Base-by-base conservation (phyloP, 441 rosid species). In the Erodium chrysanthum region DNA sequence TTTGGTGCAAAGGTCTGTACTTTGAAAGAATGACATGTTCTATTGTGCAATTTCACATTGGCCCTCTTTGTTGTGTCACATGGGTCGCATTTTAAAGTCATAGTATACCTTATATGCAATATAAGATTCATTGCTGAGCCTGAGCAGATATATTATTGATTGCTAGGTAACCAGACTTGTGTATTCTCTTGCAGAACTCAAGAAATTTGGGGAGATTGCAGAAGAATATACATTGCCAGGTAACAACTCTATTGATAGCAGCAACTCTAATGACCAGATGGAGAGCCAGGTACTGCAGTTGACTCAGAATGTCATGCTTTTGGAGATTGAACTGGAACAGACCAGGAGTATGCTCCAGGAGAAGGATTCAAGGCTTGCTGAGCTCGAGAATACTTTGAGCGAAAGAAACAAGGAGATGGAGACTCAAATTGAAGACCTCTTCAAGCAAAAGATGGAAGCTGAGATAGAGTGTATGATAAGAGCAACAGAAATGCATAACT, bases 371-470 rank as follows among this genome's bases (percentile, higher is more conserved):
- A 80, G 76, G 65, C 73, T 87, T 74, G 77, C 79, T 31, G 85
- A 85, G 69, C 86, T 90, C 27, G 86, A 87, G 71, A 77, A 78
- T 25, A 67, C 73, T 44, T 52, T 77, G 73, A 77, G 65, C 42
- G 80, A 79, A 64, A 74, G 40, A 69, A 67, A 70, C 65, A 35
- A 71, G 69, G 86, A 80, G 77, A 74, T 79, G 67, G 94, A 83
- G 78, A 64, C 67, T 0, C 83, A 82, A 64, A 66, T 87, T 7
- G 97, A 89, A 73, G 79, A 76, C 54, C 78, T 86, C 27, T 88
- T 87, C 79, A 79, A 65, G 84, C 88, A 84, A 74, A 90, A 86
- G 85, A 77, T 90, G 3, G 89, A 87, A 77, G 89, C 87, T 59
- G 96, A 92, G 81, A 68, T 92, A 4, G 86, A 85, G 73, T 76